Base-by-base conservation (phyloP, 345 rosid genomes). In the Brassica incana region DNA sequence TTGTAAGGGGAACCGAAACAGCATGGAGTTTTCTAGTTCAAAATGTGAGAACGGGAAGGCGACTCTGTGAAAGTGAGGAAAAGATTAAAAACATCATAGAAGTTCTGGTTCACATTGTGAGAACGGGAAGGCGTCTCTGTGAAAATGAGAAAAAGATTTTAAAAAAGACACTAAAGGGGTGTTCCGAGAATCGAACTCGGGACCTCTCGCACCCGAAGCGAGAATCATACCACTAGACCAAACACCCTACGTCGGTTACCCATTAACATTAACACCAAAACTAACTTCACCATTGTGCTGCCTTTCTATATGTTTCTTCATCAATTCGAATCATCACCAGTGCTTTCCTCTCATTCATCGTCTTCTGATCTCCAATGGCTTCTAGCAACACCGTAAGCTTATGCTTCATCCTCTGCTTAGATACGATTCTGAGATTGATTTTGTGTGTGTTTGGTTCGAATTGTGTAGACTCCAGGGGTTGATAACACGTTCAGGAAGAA, bases 141-240 rank as follows among this genome's bases (percentile, higher is more conserved):
- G 40, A 5, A 27, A 25, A 4, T 45, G 16, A 5, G 18, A 15
- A 6, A 6, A 6, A 3, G 5, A 11, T 1, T 14, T 15, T 30
- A 43, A 33, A 9, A 7, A 0, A 6, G 0, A 11, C 0, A 16
- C 30, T 43, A 67, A 1, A 0, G 91, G 97, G 97, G 91, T 82
- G 91, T 88, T 90, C 86, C 87, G 89, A 89, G 93, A 90, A 86
- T 90, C 91, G 95, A 94, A 94, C 96, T 92, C 94, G 84, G 88
- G 92, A 83, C 93, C 96, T 88, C 93, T 89, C 89, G 96, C 96
- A 90, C 92, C 97, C 91, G 92, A 91, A 89, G 97, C 91, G 89
- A 90, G 92, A 94, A 90, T 91, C 97, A 91, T 92, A 88, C 93
- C 94, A 92, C 97, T 88, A 89, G 97, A 91, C 96, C 93, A 94